Evolutionary conservation across 257 asterid genomes (phyloP), one percentile per base, ranked within the genome.

Genomic region (Linderniella brevidens): DNA sequence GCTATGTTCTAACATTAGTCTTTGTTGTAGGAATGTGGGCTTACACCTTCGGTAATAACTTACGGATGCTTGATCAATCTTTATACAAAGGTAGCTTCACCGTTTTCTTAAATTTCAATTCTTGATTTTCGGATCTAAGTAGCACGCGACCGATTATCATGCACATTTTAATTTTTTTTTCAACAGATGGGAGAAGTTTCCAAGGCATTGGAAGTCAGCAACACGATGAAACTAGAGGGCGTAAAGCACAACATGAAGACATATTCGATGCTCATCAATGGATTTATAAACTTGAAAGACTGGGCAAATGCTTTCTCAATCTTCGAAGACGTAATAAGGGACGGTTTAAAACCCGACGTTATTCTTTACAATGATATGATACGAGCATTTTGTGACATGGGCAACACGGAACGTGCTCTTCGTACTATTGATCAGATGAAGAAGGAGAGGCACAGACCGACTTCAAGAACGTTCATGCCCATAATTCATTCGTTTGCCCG

Each of bases 221-320:
- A 81, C 54, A 67, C 39, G 71, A 85, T 90, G 96, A 85, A 73
- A 71, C 49, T 13, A 62, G 77, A 77, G 3, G 87, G 93, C 56
- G 71, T 81, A 57, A 67, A 66, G 50, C 96, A 85, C 65, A 90
- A 90, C 73, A 64, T 90, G 79, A 90, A 85, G 74, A 90, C 96
- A 4, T 90, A 90, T 56, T 90, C 96, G 53, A 90, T 90, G 99
- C 62, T 85, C 80, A 79, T 90, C 53, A 90, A 79, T 15, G 99
- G 99, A 52, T 90, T 90, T 64, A 77, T 75, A 46, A 70, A 69
- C 49, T 53, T 90, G 70, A 74, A 81, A 60, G 96, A 90, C 64
- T 90, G 93, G 94, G 90, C 92, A n/a, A 90, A 90, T 63, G 96
- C 93, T 37, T 90, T 90, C 59, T 85, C 99, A 41, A 60, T 90